Evolutionary conservation across 805 yeast genomes (phyloP).

Genomic region (Novakomyces olei): DNA sequence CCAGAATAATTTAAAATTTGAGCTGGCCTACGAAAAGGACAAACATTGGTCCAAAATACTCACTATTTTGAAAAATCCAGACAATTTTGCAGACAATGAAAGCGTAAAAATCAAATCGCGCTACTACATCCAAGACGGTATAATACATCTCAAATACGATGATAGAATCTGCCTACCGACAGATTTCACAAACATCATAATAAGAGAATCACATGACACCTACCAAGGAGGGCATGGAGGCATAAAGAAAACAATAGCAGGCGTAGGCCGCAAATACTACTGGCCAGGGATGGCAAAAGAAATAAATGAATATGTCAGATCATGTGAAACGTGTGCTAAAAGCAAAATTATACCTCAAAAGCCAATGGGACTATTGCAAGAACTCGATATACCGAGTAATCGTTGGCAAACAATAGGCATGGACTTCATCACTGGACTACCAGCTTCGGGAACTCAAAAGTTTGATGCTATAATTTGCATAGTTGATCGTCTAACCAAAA

Average conservation of each 20-base stretch:
- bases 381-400: conserved; percentile 6
- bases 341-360: conserved; percentile 5
- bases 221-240: conserved; percentile 3
- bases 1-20: no score
- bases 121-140: no score
- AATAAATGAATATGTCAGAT: conserved; percentile 5
- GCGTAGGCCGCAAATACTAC: conserved; percentile 2
- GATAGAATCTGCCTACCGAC: no score
- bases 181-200: no score
- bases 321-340: conserved; percentile 8
- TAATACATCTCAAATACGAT: no score
- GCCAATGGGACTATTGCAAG: conserved; percentile 5
- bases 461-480: background rate
- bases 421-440: background rate
- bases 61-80: no score
- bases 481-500: background rate
- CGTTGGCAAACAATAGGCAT: conserved; percentile 7
- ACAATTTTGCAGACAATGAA: no score
- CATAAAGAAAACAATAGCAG: conserved; percentile 1
- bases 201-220: no score
- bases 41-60: no score
- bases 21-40: no score
- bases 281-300: conserved; percentile 6
- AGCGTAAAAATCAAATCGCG: no score
- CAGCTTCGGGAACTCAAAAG: background rate